phyloP scores from a whole-genome alignment of 2,329 filamentous ascomycete genomes.

The Sclerotiophoma versabilis region DNA sequence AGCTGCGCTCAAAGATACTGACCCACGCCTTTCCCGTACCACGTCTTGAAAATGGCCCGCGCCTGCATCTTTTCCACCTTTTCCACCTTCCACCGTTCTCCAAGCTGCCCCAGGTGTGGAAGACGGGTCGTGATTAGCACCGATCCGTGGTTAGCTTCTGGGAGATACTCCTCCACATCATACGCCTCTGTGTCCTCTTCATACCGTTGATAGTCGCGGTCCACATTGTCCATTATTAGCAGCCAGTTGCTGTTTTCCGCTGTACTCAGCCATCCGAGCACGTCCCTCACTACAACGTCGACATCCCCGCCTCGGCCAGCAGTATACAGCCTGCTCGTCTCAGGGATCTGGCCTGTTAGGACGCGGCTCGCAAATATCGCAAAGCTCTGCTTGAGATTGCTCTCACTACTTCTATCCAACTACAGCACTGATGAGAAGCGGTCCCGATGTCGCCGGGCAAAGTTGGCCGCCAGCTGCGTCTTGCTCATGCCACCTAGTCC shows the following conservation, averaged over 20 bases:
- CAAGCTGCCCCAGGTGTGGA: constrained; percentile 25
- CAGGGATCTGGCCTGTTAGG: constrained; percentile 15
- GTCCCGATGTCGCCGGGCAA: neutral
- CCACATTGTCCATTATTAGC: constrained; percentile 32
- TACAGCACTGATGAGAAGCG: constrained; percentile 7
- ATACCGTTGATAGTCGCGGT: constrained; percentile 15
- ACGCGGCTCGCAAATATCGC: constrained; percentile 15
- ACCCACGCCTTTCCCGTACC: constrained; percentile 8
- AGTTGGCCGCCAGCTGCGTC: neutral
- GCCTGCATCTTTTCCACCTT: constrained; percentile 16
- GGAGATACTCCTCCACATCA: constrained; percentile 23
- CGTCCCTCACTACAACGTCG: constrained; percentile 14
- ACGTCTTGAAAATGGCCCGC: constrained; percentile 18
- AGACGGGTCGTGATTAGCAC: constrained; percentile 30
- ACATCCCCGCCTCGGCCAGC: constrained; percentile 4
- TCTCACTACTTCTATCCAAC: constrained; percentile 12
- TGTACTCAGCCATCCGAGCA: constrained; percentile 22
- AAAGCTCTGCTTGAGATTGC: constrained; percentile 21
- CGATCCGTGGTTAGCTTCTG: constrained; percentile 28
- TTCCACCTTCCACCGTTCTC: constrained; percentile 15
- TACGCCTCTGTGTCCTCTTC: constrained; percentile 22
- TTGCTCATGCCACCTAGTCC: constrained; percentile 27
- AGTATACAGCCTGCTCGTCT: constrained; percentile 11
- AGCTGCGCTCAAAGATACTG: neutral
- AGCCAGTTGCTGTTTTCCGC: constrained; percentile 27